Base-by-base conservation (phyloP, 2,329 filamentous ascomycete species). In the Ustulina deusta region DNA sequence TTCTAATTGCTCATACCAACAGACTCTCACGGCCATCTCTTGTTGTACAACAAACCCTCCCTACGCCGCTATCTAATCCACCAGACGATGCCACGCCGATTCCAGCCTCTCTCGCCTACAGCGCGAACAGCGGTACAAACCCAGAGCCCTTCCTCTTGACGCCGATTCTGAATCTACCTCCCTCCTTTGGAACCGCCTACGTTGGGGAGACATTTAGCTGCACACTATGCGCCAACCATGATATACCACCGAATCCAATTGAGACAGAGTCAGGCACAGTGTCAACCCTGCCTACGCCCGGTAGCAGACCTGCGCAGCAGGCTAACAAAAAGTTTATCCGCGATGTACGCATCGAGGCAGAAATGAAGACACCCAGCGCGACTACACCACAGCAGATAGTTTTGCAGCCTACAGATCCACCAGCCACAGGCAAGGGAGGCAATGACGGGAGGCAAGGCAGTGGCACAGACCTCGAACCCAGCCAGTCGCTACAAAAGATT, bases 131-230 rank as follows among this genome's bases (percentile, higher is more conserved):
- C 68, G 74, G 77, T 62, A 84, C 84, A 34, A 88, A 87, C 70
- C 82, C 86, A 3, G 79, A 82, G 15, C 85, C 86, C 6, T 89
- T 89, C 77, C 78, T 89, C 67, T 84, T 90, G 70, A 86, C 85
- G 38, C 88, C 88, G 0, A 84, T 90, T 61, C 87, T 98, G 74
- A 96, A 93, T 54, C 89, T 98, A 1, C 95, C 96, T 10, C 91
- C 94, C 17, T 91, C 93, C 0, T 98, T 99, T 79, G 95, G 94
- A 51, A 95, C 93, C 13, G 94, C 95, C 9, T 97, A 97, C 79
- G 95, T 98, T 22, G 96, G 96, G 74, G 94, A 98, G 82, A 93
- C 91, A 0, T 98, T 99, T 81, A 91, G 91, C 71, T 99, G 96
- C 81, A 97, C 95, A 1, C 86, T 98, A 25, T 97, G 94, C 81